These are phyloP conservation scores for Kalmusia sp. DNA, from an alignment of 2,329 filamentous ascomycete species.

Conservation along the genomic window DNA sequence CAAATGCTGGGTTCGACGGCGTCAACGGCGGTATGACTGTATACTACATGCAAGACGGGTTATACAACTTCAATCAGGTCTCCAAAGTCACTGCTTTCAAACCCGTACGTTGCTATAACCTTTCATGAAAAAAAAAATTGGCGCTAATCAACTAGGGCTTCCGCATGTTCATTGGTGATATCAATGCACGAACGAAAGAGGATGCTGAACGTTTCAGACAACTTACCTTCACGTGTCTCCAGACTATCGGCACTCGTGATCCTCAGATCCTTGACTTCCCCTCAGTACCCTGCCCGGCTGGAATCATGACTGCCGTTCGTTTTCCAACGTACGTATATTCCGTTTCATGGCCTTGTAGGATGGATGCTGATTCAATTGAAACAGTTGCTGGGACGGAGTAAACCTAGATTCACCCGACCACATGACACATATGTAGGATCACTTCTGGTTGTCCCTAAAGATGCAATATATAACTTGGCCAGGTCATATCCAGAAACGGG, in stretches of 20 bases:
- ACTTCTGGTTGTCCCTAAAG: no score
- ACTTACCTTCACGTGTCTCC: constrained; percentile 54
- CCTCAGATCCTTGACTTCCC: constrained; percentile 52
- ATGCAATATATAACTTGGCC: no score
- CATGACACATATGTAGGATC: constrained; percentile 41
- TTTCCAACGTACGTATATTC: constrained; percentile 47
- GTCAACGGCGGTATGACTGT: constrained; percentile 29
- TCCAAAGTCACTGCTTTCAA: constrained; percentile 53
- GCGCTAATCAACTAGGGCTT: constrained; percentile 35
- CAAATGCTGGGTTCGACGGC: constrained; percentile 29
- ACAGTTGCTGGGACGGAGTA: constrained; percentile 3
- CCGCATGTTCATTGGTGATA: constrained; percentile 36
- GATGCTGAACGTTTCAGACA: constrained; percentile 50
- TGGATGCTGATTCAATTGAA: no score
- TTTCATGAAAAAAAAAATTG: no score
- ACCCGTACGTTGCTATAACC: constrained; percentile 22
- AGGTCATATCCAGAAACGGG: constrained; percentile 29
- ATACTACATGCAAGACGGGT: constrained; percentile 37
- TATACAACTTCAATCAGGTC: constrained; percentile 32
- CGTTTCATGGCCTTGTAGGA: no score
- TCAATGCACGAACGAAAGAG: constrained; percentile 35
- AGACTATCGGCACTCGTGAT: constrained; percentile 47
- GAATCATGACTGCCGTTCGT: constrained; percentile 52
- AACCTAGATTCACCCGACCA: constrained; percentile 33
- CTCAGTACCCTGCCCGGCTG: constrained; percentile 43